Base-by-base conservation (phyloP, 192 early-diverging fungal genomes). In the Backusella circina region DNA sequence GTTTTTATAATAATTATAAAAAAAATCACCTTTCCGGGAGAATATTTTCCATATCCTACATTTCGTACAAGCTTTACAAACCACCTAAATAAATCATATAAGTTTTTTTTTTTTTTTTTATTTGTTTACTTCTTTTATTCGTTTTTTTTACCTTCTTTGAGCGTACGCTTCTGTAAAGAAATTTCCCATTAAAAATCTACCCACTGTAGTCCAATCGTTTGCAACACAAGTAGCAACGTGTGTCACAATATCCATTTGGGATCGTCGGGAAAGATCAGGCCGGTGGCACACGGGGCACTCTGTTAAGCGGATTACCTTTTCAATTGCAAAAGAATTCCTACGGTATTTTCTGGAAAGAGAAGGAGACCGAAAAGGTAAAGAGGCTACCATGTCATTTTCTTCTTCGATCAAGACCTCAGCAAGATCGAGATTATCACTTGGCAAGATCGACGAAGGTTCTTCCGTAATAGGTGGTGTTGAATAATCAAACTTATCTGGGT, bases 91-190 rank as follows among this genome's bases (percentile, higher is more conserved):
- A 9, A 28, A 67, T 15, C 39, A 67, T 2, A n/a, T 31, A n/a
- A 16, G 12, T 12, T 13, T 13, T 41, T 41, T 13, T 2, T 41
- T 23, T 5, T 47, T 31, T 13, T 30, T 30, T 3, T 12, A 28
- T 41, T 18, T 32, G 23, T 16, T 65, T n/a, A n/a, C n/a, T n/a
- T n/a, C n/a, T n/a, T n/a, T n/a, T n/a, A n/a, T n/a, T 65, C 33
- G 28, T 5, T 88, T 84, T 39, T 88, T 85, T 89, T 89, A 93
- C 78, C 90, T 93, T 72, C 90, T 77, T 54, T 90, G 88, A 5
- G 93, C 91, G 71, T 91, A 83, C 1, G 89, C 88, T 82, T 94
- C 91, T 2, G 93, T 93, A 15, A 93, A 77, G 81, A 94, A 94
- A 71, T 91, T 86, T 8, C 93, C 92, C 78, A 93, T 87, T 18